These are phyloP conservation scores for Chaetomium strumarium DNA, from an alignment of 2,329 filamentous ascomycete genomes.

Conservation along the genomic window DNA sequence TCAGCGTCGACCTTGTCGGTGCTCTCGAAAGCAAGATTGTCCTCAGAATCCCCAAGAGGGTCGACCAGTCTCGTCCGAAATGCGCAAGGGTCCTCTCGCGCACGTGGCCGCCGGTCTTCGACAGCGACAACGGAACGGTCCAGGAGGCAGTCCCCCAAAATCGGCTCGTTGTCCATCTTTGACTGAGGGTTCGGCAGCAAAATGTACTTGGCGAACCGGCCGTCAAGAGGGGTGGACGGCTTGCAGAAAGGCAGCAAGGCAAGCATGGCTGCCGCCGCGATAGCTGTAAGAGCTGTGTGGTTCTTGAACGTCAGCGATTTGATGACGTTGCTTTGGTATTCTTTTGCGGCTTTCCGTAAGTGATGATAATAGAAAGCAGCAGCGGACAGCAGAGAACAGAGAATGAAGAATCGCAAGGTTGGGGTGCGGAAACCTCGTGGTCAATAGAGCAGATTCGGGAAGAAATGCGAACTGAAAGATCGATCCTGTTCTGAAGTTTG, in stretches of 20 bases:
- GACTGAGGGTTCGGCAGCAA: background rate
- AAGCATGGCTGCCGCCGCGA: constrained; percentile 10
- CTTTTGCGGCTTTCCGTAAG: background rate
- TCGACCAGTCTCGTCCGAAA: constrained; percentile 17
- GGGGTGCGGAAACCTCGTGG: background rate
- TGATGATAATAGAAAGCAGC: background rate
- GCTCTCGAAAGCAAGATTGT: constrained; percentile 2
- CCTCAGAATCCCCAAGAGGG: background rate
- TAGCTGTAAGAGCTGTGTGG: constrained; percentile 8
- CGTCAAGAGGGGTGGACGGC: background rate
- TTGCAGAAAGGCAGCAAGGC: constrained; percentile 5
- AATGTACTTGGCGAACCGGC: background rate
- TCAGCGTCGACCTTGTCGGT: constrained; percentile 5
- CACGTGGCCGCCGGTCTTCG: constrained; percentile 1
- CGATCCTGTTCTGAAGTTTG: background rate
- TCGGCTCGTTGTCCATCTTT: background rate
- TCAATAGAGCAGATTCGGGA: background rate
- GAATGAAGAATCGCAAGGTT: background rate
- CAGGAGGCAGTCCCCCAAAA: background rate
- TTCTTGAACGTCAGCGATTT: background rate
- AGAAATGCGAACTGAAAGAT: background rate
- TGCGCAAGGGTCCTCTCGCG: constrained; percentile 13
- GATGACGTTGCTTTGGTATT: background rate
- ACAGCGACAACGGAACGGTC: background rate
- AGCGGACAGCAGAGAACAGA: background rate